Conservation (phyloP, 176 grass and related monocot genomes). For the Aegilops speltoides region DNA sequence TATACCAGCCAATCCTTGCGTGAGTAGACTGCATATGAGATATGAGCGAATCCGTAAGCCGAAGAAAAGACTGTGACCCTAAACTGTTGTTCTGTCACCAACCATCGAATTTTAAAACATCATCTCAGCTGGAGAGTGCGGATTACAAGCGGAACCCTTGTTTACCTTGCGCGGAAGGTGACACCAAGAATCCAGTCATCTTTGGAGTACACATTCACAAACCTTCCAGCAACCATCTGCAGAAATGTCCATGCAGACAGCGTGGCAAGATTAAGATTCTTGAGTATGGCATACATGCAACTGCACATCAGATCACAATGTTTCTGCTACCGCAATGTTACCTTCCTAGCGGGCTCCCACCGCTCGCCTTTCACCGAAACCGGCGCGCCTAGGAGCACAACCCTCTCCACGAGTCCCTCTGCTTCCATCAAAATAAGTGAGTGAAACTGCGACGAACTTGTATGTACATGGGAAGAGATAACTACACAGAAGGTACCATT, state of each 20-base stretch:
- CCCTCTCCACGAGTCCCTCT: constrained; percentile 95
- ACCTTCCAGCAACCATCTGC: constrained; percentile 85
- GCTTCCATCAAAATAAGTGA: constrained; percentile 19
- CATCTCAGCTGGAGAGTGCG: not conserved
- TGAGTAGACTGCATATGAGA: constrained; percentile 55
- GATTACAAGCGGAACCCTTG: not conserved
- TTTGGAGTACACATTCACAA: constrained; percentile 84
- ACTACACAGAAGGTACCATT: constrained; percentile 54
- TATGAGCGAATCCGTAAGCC: not conserved
- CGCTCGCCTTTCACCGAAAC: constrained; percentile 74
- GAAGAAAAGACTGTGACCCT: not conserved
- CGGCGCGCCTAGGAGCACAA: constrained; percentile 87
- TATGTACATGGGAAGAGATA: not conserved
- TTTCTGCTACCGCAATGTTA: not conserved
- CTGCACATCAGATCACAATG: not conserved
- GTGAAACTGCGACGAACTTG: not conserved
- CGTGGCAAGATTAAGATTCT: too few relatives aligned
- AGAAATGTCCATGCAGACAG: not conserved
- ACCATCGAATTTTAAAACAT: not conserved
- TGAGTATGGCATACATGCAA: not conserved
- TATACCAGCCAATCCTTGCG: constrained; percentile 94
- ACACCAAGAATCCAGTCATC: constrained; percentile 98
- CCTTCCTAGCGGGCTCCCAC: constrained; percentile 87
- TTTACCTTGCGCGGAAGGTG: constrained; percentile 90
- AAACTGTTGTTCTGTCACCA: not conserved